phyloP scores from a whole-genome alignment of 2,329 filamentous ascomycete species.

The Pseudofabraea citricarpa region DNA sequence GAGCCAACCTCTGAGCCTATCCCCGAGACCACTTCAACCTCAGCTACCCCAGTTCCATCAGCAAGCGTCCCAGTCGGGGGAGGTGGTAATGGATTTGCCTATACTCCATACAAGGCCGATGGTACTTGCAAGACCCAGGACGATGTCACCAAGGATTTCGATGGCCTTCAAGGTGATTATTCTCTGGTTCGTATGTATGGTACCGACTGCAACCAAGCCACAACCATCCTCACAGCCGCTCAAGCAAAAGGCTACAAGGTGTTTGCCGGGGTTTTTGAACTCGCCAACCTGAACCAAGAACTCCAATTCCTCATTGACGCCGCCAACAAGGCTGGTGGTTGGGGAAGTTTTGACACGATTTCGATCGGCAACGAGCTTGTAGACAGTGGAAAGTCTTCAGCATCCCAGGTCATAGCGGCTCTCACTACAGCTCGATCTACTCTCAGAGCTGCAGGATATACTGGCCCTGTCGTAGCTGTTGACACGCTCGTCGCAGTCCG shows the following conservation, averaged over 20 bases:
- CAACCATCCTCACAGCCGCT: slow-evolving; percentile 56
- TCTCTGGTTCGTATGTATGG: slow-evolving; percentile 72
- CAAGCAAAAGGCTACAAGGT: slow-evolving; percentile 62
- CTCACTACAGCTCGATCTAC: slow-evolving; percentile 51
- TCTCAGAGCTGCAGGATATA: slow-evolving; percentile 60
- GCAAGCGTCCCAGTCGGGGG: slow-evolving; percentile 5
- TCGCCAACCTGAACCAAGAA: slow-evolving; percentile 49
- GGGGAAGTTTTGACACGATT: slow-evolving; percentile 65
- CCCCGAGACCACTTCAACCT: slow-evolving; percentile 3
- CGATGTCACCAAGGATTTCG: slow-evolving; percentile 62
- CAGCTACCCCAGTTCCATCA: slow-evolving; percentile 2
- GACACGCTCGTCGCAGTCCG: slow-evolving; percentile 72
- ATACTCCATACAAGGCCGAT: slow-evolving; percentile 51
- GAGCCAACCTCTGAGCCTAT: too few relatives aligned
- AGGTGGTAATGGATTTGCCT: slow-evolving; percentile 44
- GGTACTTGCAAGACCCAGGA: slow-evolving; percentile 61
- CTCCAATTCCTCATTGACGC: slow-evolving; percentile 56
- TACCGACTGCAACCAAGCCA: slow-evolving; percentile 70
- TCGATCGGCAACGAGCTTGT: slow-evolving; percentile 79
- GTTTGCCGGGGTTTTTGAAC: slow-evolving; percentile 70
- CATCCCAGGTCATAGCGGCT: slow-evolving; percentile 50
- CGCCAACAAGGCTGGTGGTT: slow-evolving; percentile 49
- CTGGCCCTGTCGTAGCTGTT: slow-evolving; percentile 71
- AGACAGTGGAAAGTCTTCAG: slow-evolving; percentile 53
- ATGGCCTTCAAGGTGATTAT: slow-evolving; percentile 47